Evolutionary conservation across 2,329 filamentous ascomycete genomes (phyloP).

Genomic region (Diaporthe sp.): DNA sequence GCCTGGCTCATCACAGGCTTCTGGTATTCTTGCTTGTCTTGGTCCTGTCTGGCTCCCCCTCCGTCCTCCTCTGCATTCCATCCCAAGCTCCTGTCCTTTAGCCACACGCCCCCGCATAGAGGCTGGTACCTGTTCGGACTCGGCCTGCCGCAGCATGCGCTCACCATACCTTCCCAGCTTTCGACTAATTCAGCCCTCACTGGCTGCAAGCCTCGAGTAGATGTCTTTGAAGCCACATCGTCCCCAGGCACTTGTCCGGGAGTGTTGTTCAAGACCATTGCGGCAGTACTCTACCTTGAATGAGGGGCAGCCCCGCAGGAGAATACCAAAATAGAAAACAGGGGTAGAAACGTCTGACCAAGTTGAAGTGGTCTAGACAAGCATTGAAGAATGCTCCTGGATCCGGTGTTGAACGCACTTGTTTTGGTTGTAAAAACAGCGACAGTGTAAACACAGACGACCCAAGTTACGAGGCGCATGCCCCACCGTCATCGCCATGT

Average conservation of each 20-base stretch:
- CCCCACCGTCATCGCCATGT: conserved; percentile 73
- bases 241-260: conserved; percentile 36
- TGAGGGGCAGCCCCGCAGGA: background rate
- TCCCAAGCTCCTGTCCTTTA: background rate
- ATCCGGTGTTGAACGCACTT: conserved; percentile 80
- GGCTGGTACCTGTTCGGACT: background rate
- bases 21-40: conserved; percentile 12
- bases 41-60: background rate
- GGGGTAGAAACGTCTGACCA: conserved; percentile 61
- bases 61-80: background rate
- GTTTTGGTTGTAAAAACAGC: conserved; percentile 90
- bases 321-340: conserved; percentile 45
- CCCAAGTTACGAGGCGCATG: conserved; percentile 66
- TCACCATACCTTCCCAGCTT: background rate
- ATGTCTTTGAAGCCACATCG: background rate
- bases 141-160: background rate
- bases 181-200: background rate
- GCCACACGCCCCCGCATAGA: background rate
- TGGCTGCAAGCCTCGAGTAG: background rate
- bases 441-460: conserved; percentile 78
- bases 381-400: conserved; percentile 68
- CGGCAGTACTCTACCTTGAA: conserved; percentile 24
- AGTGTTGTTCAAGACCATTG: background rate
- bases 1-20: conserved; percentile 8
- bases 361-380: conserved; percentile 74